Evolutionary conservation across 2,329 filamentous ascomycete species (phyloP).

Genomic region (Ceratocystis huliohia): DNA sequence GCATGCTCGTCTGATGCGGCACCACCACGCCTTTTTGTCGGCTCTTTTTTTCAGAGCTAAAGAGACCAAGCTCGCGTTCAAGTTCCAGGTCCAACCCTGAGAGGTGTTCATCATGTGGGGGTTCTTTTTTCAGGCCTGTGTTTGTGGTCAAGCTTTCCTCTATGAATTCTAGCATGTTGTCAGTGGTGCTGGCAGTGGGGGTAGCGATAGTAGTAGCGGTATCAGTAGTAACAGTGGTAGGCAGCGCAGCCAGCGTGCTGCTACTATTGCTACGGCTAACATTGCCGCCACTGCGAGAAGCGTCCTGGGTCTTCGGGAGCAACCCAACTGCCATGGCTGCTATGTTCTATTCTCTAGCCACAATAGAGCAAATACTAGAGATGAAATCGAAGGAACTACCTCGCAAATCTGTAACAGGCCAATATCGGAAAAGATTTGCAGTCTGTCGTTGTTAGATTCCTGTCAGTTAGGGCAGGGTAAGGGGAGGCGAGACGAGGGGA

Average conservation of each 20-base stretch:
- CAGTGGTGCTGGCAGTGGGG: not conserved
- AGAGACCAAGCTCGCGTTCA: conserved; percentile 5
- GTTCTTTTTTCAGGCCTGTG: not conserved
- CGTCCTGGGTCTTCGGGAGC: no score
- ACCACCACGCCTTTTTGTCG: not conserved
- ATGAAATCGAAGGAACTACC: not conserved
- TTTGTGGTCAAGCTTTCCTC: not conserved
- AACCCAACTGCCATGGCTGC: not conserved
- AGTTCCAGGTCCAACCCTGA: not conserved
- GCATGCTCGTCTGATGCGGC: not conserved
- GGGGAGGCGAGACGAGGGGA: not conserved
- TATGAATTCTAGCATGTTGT: not conserved
- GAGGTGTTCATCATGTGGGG: not conserved
- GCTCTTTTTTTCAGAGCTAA: not conserved
- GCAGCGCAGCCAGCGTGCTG: not conserved
- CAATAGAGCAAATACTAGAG: not conserved
- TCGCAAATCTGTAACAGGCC: not conserved
- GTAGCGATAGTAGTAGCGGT: not conserved
- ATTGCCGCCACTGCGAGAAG: not conserved
- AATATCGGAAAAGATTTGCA: conserved; percentile 8
- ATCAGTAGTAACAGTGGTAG: not conserved
- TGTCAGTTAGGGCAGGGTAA: conserved; percentile 2
- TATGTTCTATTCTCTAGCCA: not conserved
- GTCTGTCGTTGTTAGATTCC: not conserved
- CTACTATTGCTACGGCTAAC: not conserved